Evolutionary conservation across 2,329 filamentous ascomycete species (phyloP).

Genomic region (Cladophialophora bantiana): DNA sequence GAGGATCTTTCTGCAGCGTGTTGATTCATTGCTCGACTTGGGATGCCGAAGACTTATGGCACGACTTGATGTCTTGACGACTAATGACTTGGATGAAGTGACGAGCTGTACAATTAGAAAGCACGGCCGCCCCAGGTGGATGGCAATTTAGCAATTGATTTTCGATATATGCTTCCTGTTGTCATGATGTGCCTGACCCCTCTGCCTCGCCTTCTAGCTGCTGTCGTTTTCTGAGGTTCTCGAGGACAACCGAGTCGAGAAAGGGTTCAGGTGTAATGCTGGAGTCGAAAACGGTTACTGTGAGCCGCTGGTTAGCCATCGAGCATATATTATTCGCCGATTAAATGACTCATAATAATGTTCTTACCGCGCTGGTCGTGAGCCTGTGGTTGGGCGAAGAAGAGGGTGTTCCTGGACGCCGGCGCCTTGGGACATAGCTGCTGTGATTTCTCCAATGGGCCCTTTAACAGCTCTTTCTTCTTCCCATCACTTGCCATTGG

Average conservation of each 20-base stretch:
- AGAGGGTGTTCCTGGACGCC: conserved; percentile 22
- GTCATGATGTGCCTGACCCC: conserved; percentile 1
- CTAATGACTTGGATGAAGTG: conserved; percentile 36
- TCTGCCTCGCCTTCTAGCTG: conserved; percentile 18
- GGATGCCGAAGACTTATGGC: conserved; percentile 21
- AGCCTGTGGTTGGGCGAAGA: conserved; percentile 30
- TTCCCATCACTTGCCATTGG: conserved; percentile 26
- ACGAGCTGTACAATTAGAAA: conserved; percentile 34
- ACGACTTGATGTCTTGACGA: conserved; percentile 35
- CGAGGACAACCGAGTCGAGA: conserved; percentile 47
- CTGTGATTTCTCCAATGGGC: conserved; percentile 31
- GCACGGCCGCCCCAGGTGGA: conserved; percentile 19
- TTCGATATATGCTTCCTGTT: conserved; percentile 13
- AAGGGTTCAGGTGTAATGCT: conserved; percentile 48
- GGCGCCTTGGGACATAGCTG: conserved; percentile 17
- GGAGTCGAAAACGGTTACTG: conserved; percentile 47
- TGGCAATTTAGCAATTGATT: conserved; percentile 13
- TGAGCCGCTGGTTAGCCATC: conserved; percentile 8
- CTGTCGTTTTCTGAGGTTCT: conserved; percentile 43
- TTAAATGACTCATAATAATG: conserved; percentile 22
- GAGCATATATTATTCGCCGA: conserved; percentile 4
- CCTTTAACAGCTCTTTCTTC: conserved; percentile 29
- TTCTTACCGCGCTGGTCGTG: conserved; percentile 37
- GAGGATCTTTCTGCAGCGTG: conserved; percentile 17
- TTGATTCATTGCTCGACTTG: conserved; percentile 3